Evolutionary conservation across 306 rosid genomes (phyloP).

Genomic region (Casuarina glauca): DNA sequence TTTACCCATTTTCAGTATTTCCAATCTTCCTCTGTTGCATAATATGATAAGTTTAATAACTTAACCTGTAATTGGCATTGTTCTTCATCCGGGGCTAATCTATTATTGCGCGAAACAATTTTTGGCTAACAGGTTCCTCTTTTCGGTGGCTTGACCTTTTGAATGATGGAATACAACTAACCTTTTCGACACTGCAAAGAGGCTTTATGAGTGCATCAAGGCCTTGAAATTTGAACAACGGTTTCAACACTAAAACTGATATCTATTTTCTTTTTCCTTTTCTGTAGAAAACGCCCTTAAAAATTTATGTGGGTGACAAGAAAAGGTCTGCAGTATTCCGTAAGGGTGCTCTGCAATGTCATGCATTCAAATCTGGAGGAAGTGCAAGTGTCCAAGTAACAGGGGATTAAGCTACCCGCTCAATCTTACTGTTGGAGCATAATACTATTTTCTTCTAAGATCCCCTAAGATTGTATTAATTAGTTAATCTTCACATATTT

Average conservation of each 20-base stretch:
- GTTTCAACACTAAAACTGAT: neutral
- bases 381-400: no score
- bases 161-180: neutral
- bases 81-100: conserved; percentile 27
- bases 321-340: no score
- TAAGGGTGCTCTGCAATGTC: no score
- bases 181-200: neutral
- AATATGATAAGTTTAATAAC: conserved; percentile 27
- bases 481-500: no score
- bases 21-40: conserved; percentile 23
- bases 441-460: no score
- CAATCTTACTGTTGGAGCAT: no score
- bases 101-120: conserved; percentile 29
- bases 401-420: no score
- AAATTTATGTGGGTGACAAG: no score
- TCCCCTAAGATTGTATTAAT: no score
- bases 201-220: neutral
- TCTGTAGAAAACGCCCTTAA: no score
- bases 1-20: conserved; percentile 19
- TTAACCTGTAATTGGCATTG: conserved; percentile 28
- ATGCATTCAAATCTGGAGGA: no score
- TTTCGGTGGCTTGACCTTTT: neutral
- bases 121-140: conserved; percentile 28
- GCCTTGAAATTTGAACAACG: neutral
- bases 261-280: no score